These are phyloP conservation scores for Elsinoe necatrix DNA, from an alignment of 2,329 filamentous ascomycete genomes.

Conservation along the genomic window DNA sequence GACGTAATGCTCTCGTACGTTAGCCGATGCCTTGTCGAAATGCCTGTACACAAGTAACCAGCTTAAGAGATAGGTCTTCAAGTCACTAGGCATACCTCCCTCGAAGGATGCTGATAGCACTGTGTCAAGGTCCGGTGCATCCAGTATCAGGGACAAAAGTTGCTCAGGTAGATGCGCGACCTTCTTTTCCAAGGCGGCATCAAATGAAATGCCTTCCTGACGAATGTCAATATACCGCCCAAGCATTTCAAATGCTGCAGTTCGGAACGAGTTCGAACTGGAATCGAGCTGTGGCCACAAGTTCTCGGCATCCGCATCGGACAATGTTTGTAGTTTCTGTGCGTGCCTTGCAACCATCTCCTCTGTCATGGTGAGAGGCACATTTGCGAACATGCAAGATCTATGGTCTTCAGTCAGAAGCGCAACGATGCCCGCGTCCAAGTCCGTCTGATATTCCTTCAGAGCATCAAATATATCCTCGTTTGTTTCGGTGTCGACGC, in stretches of 20 bases:
- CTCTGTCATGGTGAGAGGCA: constrained; percentile 68
- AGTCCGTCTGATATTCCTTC: constrained; percentile 48
- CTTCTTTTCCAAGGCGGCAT: constrained; percentile 62
- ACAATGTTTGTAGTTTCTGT: constrained; percentile 52
- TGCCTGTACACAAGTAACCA: constrained; percentile 90
- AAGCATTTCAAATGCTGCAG: constrained; percentile 69
- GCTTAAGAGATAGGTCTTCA: constrained; percentile 75
- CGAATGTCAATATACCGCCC: constrained; percentile 67
- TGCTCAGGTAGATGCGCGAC: constrained; percentile 72
- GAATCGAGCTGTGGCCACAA: constrained; percentile 71
- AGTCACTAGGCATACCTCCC: constrained; percentile 54
- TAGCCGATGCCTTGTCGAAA: constrained; percentile 55
- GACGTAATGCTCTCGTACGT: constrained; percentile 72
- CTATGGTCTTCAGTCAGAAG: constrained; percentile 48
- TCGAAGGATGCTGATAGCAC: constrained; percentile 58
- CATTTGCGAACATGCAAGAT: constrained; percentile 46
- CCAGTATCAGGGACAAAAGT: constrained; percentile 71
- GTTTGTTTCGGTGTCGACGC: constrained; percentile 56
- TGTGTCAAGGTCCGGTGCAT: constrained; percentile 62
- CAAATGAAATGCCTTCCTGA: constrained; percentile 76
- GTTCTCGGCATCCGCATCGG: constrained; percentile 55
- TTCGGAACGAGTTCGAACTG: constrained; percentile 66
- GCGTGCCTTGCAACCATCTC: constrained; percentile 63
- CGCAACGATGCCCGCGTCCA: constrained; percentile 52
- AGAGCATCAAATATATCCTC: constrained; percentile 77